Evolutionary conservation across 345 rosid species (phyloP), one percentile per base, ranked within the genome.

Genomic region (Populus davidiana): DNA sequence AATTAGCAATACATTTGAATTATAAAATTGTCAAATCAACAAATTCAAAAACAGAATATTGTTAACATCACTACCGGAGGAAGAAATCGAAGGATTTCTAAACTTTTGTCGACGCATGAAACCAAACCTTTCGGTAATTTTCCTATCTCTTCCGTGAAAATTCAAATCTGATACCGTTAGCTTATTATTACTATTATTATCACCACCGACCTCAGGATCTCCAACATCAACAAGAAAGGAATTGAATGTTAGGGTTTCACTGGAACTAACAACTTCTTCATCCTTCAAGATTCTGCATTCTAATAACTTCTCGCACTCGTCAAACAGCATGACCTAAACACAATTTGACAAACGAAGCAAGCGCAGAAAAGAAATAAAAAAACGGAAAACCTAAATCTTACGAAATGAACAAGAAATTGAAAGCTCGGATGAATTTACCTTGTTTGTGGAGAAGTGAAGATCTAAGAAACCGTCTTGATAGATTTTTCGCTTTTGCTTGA

Each of bases 391-490:
- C 18, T 1, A 44, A 3, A 3, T 44, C 11, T 44, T 13, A 44
- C 5, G 50, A 14, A 44, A 13, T 14, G 13, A 44, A 44, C 50
- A 44, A 13, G 50, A 14, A 44, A 44, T 13, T 44, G 5, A 14
- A 44, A 13, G 50, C 17, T 44, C 50, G 33, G 13, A 17, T 27
- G 18, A 33, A 27, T n/a, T 21, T 31, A 90, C 99, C 93, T 93
- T 92, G 84, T 75, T 82, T 69, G 84, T 71, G 72, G 89, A 43
- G 84, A 82, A 29, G 49, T 85, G 85, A 56, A 89, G 83, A 68
- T 86, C 88, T 31, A 95, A 71, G 87, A 88, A 88, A 66, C 98
- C 99, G 79, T 93, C 97, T 75, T 90, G 91, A 64, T 88, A 95
- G 71, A 88, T 86, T 80, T 95, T 93, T 67, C 96, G 81, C 88